These are phyloP conservation scores for Tarenaya hassleriana DNA, from an alignment of 345 rosid genomes.

Conservation along the genomic window DNA sequence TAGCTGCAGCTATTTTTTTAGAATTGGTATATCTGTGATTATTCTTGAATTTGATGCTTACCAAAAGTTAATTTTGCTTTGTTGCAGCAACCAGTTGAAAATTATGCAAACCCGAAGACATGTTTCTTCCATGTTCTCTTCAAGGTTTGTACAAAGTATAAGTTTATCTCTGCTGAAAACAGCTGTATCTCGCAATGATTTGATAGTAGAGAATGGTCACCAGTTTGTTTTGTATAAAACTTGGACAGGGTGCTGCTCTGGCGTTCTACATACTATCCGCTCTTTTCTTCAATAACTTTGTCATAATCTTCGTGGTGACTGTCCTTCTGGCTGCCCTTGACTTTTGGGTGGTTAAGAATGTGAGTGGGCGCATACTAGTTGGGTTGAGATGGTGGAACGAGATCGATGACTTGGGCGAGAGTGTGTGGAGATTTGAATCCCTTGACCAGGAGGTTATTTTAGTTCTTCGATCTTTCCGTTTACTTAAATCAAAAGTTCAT, in stretches of 20 bases:
- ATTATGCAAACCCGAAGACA: conserved; percentile 91
- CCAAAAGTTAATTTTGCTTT: neutral
- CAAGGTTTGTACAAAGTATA: conserved; percentile 44
- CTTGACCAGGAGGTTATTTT: conserved; percentile 92
- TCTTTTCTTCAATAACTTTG: conserved; percentile 79
- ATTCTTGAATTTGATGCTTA: neutral
- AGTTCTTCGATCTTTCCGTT: neutral
- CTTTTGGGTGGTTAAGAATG: conserved; percentile 99
- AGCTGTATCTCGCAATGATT: conserved; percentile 10
- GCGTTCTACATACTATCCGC: conserved; percentile 94
- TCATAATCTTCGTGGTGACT: conserved; percentile 93
- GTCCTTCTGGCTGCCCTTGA: conserved; percentile 94
- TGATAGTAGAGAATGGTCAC: conserved; percentile 8
- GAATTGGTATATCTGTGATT: neutral
- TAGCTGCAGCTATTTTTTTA: neutral
- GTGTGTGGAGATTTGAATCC: conserved; percentile 95
- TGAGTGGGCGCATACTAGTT: conserved; percentile 98
- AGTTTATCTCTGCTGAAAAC: neutral
- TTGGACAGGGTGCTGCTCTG: conserved; percentile 74
- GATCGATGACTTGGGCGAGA: conserved; percentile 93
- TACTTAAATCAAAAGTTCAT: conserved; percentile 3
- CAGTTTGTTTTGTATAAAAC: conserved; percentile 18
- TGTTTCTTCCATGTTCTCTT: conserved; percentile 90
- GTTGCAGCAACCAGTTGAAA: conserved; percentile 81
- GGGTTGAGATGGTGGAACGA: conserved; percentile 99